Base-by-base conservation (phyloP, 78 protist genomes). In the Blattamonas nauphoetae region DNA sequence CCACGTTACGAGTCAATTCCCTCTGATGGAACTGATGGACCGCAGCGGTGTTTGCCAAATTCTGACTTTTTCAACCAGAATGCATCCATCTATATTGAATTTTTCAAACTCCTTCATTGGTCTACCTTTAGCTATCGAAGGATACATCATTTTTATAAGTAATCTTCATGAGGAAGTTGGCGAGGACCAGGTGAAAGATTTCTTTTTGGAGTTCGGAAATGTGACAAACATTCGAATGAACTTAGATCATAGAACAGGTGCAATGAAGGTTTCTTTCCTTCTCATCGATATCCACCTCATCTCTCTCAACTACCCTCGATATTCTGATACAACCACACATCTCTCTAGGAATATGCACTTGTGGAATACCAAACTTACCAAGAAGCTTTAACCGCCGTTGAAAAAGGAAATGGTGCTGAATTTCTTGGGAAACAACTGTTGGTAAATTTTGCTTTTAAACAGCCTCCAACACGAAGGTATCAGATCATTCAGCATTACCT, bases 191-290 rank as follows among this genome's bases (percentile, higher is more conserved):
- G 29, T 96, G 36, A 71, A 85, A 41, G 96, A 94, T 35, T 29
- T 85, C 33, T 96, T 96, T 64, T 41, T 87, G 46, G 98, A 96
- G 4, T 91, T 85, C 35, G 98, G 98, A 3, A 89, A 87, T 35
- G 89, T 94, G 81, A 89, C 87, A 86, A 94, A 96, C 45, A 84
- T 96, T 6, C 95, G 92, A 79, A 89, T 96, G 45, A 91, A 91
- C 63, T 88, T 94, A 44, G 98, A 96, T 87, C 81, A 96, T 4
- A 79, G 95, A 3, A 96, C 98, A 21, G 96, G 98, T 55, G 94
- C 87, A 85, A 94, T 92, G 55, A 94, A 94, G 87, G 94, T 81
- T 5, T 2, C 6, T 1, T n/a, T 0, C 29, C n/a, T 1, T 6
- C 44, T 21, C 29, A 79, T 6, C 4, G 29, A 5, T 6, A 38